Evolutionary conservation across 805 yeast species (phyloP), one percentile per base, ranked within the genome.

Genomic region (Ogataea sp.): DNA sequence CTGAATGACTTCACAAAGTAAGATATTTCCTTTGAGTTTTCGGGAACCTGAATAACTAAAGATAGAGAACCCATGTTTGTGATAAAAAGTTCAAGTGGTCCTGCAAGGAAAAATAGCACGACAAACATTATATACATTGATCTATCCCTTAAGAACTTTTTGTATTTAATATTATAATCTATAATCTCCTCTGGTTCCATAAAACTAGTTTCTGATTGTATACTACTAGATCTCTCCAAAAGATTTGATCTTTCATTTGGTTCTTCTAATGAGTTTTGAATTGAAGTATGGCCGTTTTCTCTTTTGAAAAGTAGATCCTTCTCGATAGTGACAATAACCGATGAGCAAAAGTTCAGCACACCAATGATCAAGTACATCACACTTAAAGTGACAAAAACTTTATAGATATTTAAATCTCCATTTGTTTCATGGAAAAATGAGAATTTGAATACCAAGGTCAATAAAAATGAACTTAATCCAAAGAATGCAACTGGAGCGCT

Each of bases 401-500:
- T 64, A 32, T 61, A 55, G 34, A 83, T 57, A 49, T 80, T 68
- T 33, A 83, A 52, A 3, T 38, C 31, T 1, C 44, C 49, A 16
- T 39, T 15, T 43, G 17, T 45, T 43, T 44, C 46, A 4, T 44
- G 27, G 18, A 45, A 51, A 37, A 60, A 78, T 65, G 63, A 7
- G 48, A 46, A 20, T 70, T 53, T 54, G 75, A 58, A 34, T 75
- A 53, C 55, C 25, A 79, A 88, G 0, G 95, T 72, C 3, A 84
- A 82, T 36, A 89, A 59, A 40, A 93, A 64, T 2, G 95, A 75
- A 5, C 95, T 82, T 24, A 87, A 52, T 1, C 97, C 98, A 58
- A 83, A 89, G 45, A 82, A 82, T 1, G 95, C 75, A 2, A 90
- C 89, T 0, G 98, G 98, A 34, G 83, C 71, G 39, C 94, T 82